phyloP scores from a whole-genome alignment of 768 basidiomycete genomes.

The Lyophyllum decastes region DNA sequence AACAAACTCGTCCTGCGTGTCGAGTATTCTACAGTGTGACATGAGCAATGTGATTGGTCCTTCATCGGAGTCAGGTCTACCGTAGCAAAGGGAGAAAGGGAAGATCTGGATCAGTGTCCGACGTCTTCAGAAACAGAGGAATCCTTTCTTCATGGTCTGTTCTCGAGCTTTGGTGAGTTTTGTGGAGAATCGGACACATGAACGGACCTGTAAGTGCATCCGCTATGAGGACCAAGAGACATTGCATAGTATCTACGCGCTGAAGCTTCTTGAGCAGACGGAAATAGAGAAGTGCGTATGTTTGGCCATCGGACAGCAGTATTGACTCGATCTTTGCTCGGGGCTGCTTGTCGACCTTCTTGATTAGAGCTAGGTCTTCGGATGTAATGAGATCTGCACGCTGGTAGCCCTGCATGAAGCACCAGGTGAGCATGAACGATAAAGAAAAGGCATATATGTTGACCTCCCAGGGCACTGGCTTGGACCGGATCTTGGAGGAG shows the following conservation, averaged over 20 bases:
- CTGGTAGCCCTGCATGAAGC: conserved; percentile 77
- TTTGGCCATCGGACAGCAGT: conserved; percentile 77
- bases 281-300: conserved; percentile 88
- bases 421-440: conserved; percentile 16
- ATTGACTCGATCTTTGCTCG: conserved; percentile 73
- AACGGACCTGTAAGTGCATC: conserved; percentile 81
- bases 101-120: conserved; percentile 71
- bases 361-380: conserved; percentile 86
- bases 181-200: not conserved
- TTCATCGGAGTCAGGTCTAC: conserved; percentile 35
- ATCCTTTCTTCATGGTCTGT: conserved; percentile 88
- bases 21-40: conserved; percentile 58
- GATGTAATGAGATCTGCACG: conserved; percentile 86
- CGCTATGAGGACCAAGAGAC: conserved; percentile 81
- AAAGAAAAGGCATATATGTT: conserved; percentile 10
- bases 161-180: not conserved
- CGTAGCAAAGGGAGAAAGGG: conserved; percentile 80
- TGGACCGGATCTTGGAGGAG: conserved; percentile 84
- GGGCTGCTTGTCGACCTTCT: conserved; percentile 86
- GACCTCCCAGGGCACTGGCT: conserved; percentile 97
- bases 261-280: conserved; percentile 83
- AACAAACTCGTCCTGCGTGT: conserved; percentile 92
- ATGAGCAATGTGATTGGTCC: conserved; percentile 12
- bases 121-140: conserved; percentile 65
- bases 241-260: conserved; percentile 86